A percentile compares a stretch with the other conserved stretches of the same genome.
These are phyloP conservation scores for Globisporangium canariense DNA, from an alignment of 352 stramenopile genomes.

Conservation along the genomic window DNA sequence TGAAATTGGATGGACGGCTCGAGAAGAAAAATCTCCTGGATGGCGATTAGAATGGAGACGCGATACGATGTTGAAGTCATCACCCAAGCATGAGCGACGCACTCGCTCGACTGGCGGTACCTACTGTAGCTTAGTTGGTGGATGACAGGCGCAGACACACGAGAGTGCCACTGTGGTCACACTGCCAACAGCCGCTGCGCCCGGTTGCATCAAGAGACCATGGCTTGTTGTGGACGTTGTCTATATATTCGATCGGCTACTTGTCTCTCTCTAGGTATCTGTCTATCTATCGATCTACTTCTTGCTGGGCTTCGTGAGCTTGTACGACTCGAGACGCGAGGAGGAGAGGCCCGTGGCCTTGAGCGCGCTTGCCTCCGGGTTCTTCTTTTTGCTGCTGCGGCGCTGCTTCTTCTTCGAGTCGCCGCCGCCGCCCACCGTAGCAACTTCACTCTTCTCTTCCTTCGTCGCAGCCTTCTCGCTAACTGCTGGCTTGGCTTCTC, in stretches of 20 bases:
- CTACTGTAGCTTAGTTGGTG: background rate
- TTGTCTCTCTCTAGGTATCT: background rate
- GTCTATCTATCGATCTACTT: constrained; percentile 27
- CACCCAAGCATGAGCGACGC: background rate
- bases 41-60: background rate
- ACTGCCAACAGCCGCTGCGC: too few species aligned
- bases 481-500: background rate
- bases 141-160: background rate
- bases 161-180: background rate
- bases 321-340: constrained; percentile 83
- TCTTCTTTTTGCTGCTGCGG: constrained; percentile 65
- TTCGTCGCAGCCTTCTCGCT: background rate
- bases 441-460: background rate
- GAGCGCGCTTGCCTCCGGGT: constrained; percentile 36
- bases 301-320: constrained; percentile 62
- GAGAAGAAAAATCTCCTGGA: constrained; percentile 13
- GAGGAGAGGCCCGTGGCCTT: constrained; percentile 55
- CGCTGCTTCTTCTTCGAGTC: constrained; percentile 49
- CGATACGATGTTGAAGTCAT: constrained; percentile 1
- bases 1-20: background rate
- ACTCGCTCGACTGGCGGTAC: background rate
- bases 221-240: background rate
- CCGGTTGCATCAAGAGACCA: too few species aligned
- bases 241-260: background rate
- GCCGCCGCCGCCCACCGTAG: background rate